Evolutionary conservation across 352 stramenopile genomes (phyloP).

Genomic region (Elongisporangium prolatum): DNA sequence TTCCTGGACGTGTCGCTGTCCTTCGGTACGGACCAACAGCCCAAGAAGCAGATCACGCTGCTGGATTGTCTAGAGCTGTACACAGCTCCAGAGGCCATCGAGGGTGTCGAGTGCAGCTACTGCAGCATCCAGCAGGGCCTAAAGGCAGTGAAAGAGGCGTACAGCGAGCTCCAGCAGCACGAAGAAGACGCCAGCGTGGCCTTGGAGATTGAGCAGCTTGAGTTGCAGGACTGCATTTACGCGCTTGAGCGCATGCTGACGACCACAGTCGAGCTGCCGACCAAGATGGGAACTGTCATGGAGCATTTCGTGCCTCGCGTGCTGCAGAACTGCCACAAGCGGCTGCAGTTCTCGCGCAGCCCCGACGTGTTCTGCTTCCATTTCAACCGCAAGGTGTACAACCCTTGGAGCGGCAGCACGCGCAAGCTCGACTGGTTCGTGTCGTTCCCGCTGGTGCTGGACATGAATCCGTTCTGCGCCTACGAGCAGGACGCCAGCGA

Average conservation of each 20-base stretch:
- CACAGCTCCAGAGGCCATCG: conserved; percentile 62
- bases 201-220: conserved; percentile 49
- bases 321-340: conserved; percentile 56
- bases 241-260: conserved; percentile 38
- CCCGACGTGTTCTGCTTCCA: conserved; percentile 86
- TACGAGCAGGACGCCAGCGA: conserved; percentile 39
- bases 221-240: conserved; percentile 66
- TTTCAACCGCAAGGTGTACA: conserved; percentile 85
- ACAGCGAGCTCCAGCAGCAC: conserved; percentile 16
- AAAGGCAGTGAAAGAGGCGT: conserved; percentile 26
- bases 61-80: conserved; percentile 59
- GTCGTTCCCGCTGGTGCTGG: conserved; percentile 70
- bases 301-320: conserved; percentile 30
- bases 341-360: conserved; percentile 71
- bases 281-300: conserved; percentile 12
- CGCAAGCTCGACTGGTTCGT: conserved; percentile 80
- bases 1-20: conserved; percentile 80
- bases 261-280: conserved; percentile 10
- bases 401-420: conserved; percentile 46
- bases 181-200: conserved; percentile 25
- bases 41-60: conserved; percentile 31
- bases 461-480: conserved; percentile 73
- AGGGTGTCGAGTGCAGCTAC: conserved; percentile 69
- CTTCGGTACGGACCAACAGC: conserved; percentile 27
- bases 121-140: conserved; percentile 63